A percentile compares a stretch with the other conserved stretches of the same genome.
phyloP scores from a whole-genome alignment of 2,329 filamentous ascomycete genomes.

The Calycina herbarum region DNA sequence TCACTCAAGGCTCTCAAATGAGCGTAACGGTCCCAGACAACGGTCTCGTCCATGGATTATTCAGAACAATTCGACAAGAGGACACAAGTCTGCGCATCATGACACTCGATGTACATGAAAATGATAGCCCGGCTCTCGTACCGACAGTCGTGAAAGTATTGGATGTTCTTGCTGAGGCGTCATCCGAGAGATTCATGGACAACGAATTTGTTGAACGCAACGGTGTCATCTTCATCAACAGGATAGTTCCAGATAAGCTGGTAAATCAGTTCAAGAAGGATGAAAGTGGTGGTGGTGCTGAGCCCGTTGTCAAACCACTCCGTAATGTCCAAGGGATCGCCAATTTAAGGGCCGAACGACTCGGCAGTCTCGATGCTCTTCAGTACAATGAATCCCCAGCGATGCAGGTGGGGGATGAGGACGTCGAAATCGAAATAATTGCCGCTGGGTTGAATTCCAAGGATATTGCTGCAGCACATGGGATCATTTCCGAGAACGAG shows the following conservation, averaged over 20 bases:
- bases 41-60: slow-evolving; percentile 38
- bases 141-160: slow-evolving; percentile 13
- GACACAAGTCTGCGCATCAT: slow-evolving; percentile 16
- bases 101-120: slow-evolving; percentile 22
- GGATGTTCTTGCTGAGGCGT: background rate
- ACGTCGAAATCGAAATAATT: slow-evolving; percentile 18
- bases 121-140: slow-evolving; percentile 2
- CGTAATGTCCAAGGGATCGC: slow-evolving; percentile 8
- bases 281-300: slow-evolving; percentile 25
- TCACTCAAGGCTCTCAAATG: slow-evolving; percentile 35
- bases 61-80: slow-evolving; percentile 33
- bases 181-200: slow-evolving; percentile 19
- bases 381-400: slow-evolving; percentile 5
- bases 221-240: slow-evolving; percentile 31
- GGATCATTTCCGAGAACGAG: slow-evolving; percentile 25
- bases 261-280: slow-evolving; percentile 30
- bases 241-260: slow-evolving; percentile 32
- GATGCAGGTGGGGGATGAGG: slow-evolving; percentile 1
- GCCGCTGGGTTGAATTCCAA: slow-evolving; percentile 23
- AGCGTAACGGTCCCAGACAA: slow-evolving; percentile 36
- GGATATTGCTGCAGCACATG: slow-evolving; percentile 24
- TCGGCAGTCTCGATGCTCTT: slow-evolving; percentile 16
- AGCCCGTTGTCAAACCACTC: slow-evolving; percentile 16
- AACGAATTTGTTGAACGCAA: slow-evolving; percentile 36
- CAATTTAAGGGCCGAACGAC: slow-evolving; percentile 17